phyloP scores from a whole-genome alignment of 1,139 yeast species.

The Pneumocystis sp. region DNA sequence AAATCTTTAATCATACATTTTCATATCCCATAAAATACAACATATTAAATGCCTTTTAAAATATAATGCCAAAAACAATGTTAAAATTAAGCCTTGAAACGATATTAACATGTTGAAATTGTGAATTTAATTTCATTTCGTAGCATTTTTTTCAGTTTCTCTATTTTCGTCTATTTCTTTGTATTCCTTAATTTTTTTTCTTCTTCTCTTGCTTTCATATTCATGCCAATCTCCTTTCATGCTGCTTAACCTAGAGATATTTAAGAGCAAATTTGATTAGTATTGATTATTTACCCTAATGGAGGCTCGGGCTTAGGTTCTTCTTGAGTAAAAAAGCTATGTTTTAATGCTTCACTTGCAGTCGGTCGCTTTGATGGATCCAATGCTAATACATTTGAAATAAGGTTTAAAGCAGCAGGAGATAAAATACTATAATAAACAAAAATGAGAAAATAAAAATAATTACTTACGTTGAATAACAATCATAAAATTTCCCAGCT shows the following conservation, averaged over 20 bases:
- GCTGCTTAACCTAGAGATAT: conserved; percentile 28
- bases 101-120: neutral
- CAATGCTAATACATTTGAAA: conserved; percentile 43
- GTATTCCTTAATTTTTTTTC: conserved; percentile 13
- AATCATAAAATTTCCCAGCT: conserved; percentile 34
- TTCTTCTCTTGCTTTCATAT: conserved; percentile 78
- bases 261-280: neutral
- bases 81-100: neutral
- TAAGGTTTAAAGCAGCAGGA: conserved; percentile 49
- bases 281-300: conserved; percentile 13
- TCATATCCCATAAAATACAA: neutral
- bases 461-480: conserved; percentile 23
- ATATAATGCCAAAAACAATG: neutral
- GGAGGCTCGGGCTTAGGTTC: conserved; percentile 50
- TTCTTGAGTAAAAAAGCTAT: conserved; percentile 48
- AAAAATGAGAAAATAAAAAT: neutral
- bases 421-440: conserved; percentile 24
- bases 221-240: conserved; percentile 89
- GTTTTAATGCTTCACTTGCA: conserved; percentile 47
- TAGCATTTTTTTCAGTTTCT: neutral
- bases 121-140: neutral
- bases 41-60: neutral
- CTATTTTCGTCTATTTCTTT: neutral
- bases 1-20: neutral
- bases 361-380: conserved; percentile 53